Evolutionary conservation across 345 rosid genomes (phyloP), one percentile per base, ranked within the genome.

Genomic region (Citrus trifoliata): DNA sequence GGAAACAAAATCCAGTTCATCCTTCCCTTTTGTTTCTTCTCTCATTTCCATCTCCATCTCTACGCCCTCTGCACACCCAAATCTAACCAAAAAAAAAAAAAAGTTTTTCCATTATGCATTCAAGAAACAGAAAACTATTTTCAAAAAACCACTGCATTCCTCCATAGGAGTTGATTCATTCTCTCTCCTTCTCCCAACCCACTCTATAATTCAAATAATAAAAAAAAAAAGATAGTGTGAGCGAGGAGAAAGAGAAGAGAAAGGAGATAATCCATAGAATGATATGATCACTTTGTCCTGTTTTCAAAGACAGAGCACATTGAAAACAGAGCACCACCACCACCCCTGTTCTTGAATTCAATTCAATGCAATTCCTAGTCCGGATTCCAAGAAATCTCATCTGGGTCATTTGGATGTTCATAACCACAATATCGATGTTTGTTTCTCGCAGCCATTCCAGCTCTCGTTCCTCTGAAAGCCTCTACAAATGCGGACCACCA

Each of bases 361-460:
- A 46, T 67, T 82, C 88, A 78, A 85, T 85, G 86, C 86, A 71
- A 80, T 67, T 72, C 70, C 28, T 73, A 33, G 78, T 40, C 78
- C n/a, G 53, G 64, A 27, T 78, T 48, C 70, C 37, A 35, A 79
- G 56, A 58, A 28, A 30, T 56, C 27, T 61, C 33, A 4, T 53
- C 80, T 70, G 82, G 79, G 51, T 75, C 10, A 7, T 51, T 80
- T 70, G 76, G 68, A 58, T 38, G 38, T 33, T 62, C 14, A 22
- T 77, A 53, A 18, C 2, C 2, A 7, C 62, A 22, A 38, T 74
- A 21, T 37, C 78, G 14, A 24, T 37, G 24, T 22, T 70, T 24
- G 19, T 33, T 5, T 35, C 24, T 73, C 10, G 73, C 6, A 18
- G 32, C 8, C 24, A 75, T 2, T 70, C 56, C 13, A 56, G 62